Evolutionary conservation across 2,329 filamentous ascomycete species (phyloP).

Genomic region (Clarireedia sp.): DNA sequence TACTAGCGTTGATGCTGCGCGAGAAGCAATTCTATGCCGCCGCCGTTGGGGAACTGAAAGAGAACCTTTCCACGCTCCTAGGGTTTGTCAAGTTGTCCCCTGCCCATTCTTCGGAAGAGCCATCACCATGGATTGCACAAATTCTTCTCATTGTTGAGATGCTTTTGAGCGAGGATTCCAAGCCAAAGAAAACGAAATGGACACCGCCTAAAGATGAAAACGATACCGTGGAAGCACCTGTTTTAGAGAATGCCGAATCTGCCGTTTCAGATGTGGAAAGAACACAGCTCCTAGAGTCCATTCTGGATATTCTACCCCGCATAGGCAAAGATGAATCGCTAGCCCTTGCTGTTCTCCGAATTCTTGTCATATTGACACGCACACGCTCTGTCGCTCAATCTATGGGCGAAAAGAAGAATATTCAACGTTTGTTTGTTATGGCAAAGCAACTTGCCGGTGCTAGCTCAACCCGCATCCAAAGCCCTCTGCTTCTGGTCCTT

Average conservation of each 20-base stretch:
- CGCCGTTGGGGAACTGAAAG: conserved; percentile 65
- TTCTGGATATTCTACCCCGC: conserved; percentile 77
- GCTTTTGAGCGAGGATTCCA: conserved; percentile 79
- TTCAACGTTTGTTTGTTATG: conserved; percentile 90
- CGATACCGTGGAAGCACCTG: conserved; percentile 42
- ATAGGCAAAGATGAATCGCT: conserved; percentile 82
- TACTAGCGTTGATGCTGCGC: conserved; percentile 81
- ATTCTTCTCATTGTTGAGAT: conserved; percentile 86
- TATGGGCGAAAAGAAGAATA: conserved; percentile 79
- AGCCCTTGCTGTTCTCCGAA: conserved; percentile 72
- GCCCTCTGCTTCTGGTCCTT: conserved; percentile 63
- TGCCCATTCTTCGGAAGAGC: conserved; percentile 61
- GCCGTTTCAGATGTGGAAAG: conserved; percentile 60
- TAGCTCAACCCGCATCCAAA: conserved; percentile 66
- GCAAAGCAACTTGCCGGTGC: conserved; percentile 80
- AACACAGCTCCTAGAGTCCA: conserved; percentile 59
- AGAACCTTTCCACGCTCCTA: conserved; percentile 68
- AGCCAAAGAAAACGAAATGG: conserved; percentile 70
- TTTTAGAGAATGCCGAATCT: conserved; percentile 51
- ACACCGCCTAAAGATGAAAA: conserved; percentile 45
- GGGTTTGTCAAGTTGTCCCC: conserved; percentile 67
- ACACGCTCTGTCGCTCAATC: conserved; percentile 64
- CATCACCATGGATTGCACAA: conserved; percentile 89
- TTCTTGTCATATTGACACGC: conserved; percentile 82
- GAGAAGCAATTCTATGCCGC: conserved; percentile 72